A percentile compares a stretch with the other conserved stretches of the same genome.
Conservation (phyloP, 345 rosid species). For the Aquilaria malaccensis region DNA sequence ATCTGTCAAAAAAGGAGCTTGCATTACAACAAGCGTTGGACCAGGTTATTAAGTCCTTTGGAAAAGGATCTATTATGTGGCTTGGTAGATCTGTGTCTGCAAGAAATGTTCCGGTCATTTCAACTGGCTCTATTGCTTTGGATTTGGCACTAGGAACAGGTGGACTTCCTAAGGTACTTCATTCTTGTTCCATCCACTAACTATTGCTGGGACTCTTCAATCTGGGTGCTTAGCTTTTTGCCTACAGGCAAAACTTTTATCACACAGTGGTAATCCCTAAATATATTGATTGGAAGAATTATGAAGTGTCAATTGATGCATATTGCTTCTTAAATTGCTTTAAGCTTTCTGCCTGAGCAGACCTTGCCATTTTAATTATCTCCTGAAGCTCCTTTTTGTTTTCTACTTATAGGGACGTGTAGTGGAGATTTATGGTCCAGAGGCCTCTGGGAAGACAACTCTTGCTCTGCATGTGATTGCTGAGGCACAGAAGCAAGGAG, state of each 20-base stretch:
- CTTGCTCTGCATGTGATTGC: conserved; percentile 90
- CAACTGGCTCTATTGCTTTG: conserved; percentile 79
- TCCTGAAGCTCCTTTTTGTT: conserved; percentile 11
- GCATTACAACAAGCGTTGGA: conserved; percentile 80
- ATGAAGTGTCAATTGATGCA: neutral
- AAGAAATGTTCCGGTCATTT: conserved; percentile 60
- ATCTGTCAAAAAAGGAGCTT: conserved; percentile 66
- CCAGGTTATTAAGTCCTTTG: conserved; percentile 67
- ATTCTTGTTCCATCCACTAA: neutral
- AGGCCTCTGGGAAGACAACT: conserved; percentile 95
- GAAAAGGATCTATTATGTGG: conserved; percentile 94
- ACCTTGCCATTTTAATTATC: conserved; percentile 12
- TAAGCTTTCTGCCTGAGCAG: neutral
- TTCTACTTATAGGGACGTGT: conserved; percentile 65
- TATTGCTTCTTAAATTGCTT: neutral
- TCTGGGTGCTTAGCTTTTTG: neutral
- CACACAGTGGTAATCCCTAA: too few relatives aligned
- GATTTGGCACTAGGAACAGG: conserved; percentile 75
- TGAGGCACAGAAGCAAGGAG: conserved; percentile 92
- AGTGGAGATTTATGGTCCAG: conserved; percentile 90
- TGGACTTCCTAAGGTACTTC: conserved; percentile 78
- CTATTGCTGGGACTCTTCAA: neutral
- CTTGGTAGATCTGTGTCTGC: conserved; percentile 67
- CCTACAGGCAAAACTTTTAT: too few relatives aligned
- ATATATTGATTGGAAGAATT: too few relatives aligned